These are phyloP conservation scores for Pseudozyma sp. DNA, from an alignment of 1,284 basidiomycete species.

Conservation along the genomic window DNA sequence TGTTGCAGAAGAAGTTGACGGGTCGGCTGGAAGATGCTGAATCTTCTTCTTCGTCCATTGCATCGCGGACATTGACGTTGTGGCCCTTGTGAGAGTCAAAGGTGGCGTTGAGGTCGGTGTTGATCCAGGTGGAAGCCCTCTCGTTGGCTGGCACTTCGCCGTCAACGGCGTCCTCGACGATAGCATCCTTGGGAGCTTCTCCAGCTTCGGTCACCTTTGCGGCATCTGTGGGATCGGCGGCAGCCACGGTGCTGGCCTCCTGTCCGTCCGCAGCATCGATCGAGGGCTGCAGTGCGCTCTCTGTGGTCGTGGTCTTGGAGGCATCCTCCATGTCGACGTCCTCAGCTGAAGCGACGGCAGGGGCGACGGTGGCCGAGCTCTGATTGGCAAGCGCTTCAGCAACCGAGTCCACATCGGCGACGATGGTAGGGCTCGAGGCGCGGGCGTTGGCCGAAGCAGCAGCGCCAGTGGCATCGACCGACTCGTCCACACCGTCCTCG, in stretches of 20 bases:
- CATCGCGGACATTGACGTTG: constrained; percentile 36
- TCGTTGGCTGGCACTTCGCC: constrained; percentile 22
- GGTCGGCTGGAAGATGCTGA: constrained; percentile 50
- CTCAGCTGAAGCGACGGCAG: constrained; percentile 25
- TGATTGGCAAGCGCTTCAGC: constrained; percentile 50
- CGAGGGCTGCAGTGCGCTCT: neutral
- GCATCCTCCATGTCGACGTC: constrained; percentile 58
- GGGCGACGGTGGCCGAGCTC: constrained; percentile 44
- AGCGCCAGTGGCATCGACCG: constrained; percentile 30
- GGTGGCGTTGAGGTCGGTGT: constrained; percentile 68
- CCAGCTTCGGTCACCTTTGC: constrained; percentile 11
- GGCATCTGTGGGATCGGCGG: constrained; percentile 1
- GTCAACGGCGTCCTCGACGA: constrained; percentile 16
- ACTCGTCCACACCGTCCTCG: constrained; percentile 40
- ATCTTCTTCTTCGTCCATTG: constrained; percentile 32
- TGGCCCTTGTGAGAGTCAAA: constrained; percentile 56
- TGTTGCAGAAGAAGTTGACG: constrained; percentile 86
- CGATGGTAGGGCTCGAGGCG: constrained; percentile 45
- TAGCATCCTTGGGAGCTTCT: constrained; percentile 19
- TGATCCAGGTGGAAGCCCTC: constrained; percentile 71
- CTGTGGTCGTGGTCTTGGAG: constrained; percentile 11
- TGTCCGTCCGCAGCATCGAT: constrained; percentile 7
- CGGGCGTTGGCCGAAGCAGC: constrained; percentile 41
- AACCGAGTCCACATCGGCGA: constrained; percentile 42
- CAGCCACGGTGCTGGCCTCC: constrained; percentile 4